Conservation (phyloP, 768 basidiomycete genomes). For the Trametes meyenii region DNA sequence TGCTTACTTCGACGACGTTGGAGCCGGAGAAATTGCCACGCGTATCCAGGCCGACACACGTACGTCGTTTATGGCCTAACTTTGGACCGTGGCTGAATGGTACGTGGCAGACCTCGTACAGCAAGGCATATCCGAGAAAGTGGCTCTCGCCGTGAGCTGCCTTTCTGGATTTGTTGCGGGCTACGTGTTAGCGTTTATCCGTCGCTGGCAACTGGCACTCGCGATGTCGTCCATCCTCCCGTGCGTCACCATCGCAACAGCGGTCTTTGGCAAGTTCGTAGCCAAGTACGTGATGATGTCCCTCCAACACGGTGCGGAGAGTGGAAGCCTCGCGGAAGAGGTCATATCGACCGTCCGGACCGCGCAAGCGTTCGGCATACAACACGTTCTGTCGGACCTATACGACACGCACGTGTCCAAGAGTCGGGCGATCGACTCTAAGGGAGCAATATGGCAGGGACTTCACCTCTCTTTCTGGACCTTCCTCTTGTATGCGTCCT, state of each 20-base stretch:
- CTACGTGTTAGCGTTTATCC: slow-evolving; percentile 71
- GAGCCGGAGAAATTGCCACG: slow-evolving; percentile 92
- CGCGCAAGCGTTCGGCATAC: slow-evolving; percentile 88
- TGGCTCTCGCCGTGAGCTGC: slow-evolving; percentile 67
- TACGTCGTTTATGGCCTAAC: slow-evolving; percentile 37
- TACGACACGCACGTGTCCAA: slow-evolving; percentile 66
- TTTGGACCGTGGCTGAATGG: neutral
- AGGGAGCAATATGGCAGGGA: slow-evolving; percentile 62
- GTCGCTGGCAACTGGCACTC: slow-evolving; percentile 80
- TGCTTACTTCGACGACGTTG: slow-evolving; percentile 87
- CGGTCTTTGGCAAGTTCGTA: slow-evolving; percentile 67
- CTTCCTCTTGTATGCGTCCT: slow-evolving; percentile 78
- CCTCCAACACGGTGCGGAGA: slow-evolving; percentile 73
- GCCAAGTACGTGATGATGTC: slow-evolving; percentile 67
- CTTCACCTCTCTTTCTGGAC: slow-evolving; percentile 72
- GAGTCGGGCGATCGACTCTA: slow-evolving; percentile 55
- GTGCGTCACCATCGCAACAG: slow-evolving; percentile 76
- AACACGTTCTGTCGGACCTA: slow-evolving; percentile 57
- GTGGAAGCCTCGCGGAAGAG: slow-evolving; percentile 87
- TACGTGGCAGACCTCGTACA: slow-evolving; percentile 72
- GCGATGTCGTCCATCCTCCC: slow-evolving; percentile 83
- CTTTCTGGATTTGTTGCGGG: slow-evolving; percentile 73
- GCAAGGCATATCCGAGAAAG: slow-evolving; percentile 89
- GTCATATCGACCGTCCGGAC: slow-evolving; percentile 89
- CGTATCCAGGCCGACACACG: slow-evolving; percentile 89